phyloP scores from a whole-genome alignment of 805 yeast species.

The Lachancea dasiensis region DNA sequence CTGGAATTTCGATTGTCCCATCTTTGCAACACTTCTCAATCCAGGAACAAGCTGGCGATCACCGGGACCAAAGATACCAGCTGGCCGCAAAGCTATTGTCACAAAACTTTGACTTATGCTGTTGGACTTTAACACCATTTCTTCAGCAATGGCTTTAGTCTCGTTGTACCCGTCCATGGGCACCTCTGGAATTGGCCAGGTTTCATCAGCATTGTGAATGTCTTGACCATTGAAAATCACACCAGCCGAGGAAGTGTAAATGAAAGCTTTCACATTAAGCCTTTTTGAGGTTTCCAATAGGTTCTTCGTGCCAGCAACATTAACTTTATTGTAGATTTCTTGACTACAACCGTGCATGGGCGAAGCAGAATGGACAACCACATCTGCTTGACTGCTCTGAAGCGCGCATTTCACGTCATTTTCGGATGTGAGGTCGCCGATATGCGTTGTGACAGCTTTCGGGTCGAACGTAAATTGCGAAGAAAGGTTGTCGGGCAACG shows the following conservation, averaged over 20 bases:
- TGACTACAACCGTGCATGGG: constrained; percentile 89
- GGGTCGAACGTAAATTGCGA: constrained; percentile 70
- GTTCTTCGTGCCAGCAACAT: constrained; percentile 81
- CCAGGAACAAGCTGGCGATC: constrained; percentile 96
- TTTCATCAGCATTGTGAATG: constrained; percentile 84
- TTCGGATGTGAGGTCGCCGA: constrained; percentile 79
- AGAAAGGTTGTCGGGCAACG: constrained; percentile 68
- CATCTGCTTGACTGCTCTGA: constrained; percentile 51
- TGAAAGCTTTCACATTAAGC: constrained; percentile 53
- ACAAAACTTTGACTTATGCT: constrained; percentile 47
- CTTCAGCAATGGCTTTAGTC: constrained; percentile 90
- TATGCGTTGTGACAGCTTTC: constrained; percentile 48
- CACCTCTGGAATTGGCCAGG: constrained; percentile 84
- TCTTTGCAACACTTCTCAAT: constrained; percentile 68
- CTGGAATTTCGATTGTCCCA: constrained; percentile 88
- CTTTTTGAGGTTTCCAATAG: constrained; percentile 58
- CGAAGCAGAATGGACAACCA: constrained; percentile 92
- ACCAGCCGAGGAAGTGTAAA: constrained; percentile 96
- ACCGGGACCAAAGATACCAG: constrained; percentile 98
- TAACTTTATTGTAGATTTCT: constrained; percentile 79
- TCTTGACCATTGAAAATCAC: constrained; percentile 96
- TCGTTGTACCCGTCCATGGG: constrained; percentile 97
- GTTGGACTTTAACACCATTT: constrained; percentile 69
- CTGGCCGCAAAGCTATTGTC: constrained; percentile 90
- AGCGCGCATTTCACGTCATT: constrained; percentile 65